Conservation (phyloP, 352 stramenopile genomes). For the Thalassiosira livingstoniorum region DNA sequence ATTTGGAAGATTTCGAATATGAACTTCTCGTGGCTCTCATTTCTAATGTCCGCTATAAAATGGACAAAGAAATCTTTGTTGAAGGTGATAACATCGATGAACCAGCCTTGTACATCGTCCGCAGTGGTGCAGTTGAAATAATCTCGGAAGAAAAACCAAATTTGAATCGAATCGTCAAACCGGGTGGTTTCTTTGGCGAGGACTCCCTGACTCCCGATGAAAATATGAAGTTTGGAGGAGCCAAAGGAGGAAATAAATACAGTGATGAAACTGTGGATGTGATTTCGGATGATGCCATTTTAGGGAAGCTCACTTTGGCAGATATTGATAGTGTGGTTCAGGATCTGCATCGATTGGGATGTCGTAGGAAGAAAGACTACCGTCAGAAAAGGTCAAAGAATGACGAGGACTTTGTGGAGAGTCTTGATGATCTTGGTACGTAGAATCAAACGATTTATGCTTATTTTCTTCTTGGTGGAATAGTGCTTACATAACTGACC, state of each 20-base stretch:
- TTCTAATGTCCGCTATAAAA: conserved; percentile 3
- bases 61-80: conserved; percentile 42
- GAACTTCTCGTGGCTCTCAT: conserved; percentile 37
- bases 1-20: conserved; percentile 55
- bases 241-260: conserved; percentile 42
- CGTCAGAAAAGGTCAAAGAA: background rate
- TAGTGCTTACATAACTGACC: too few relatives aligned
- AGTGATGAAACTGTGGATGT: conserved; percentile 23
- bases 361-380: conserved; percentile 34
- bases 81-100: conserved; percentile 50
- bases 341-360: conserved; percentile 39
- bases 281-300: conserved; percentile 21
- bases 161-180: conserved; percentile 28
- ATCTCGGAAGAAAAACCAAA: conserved; percentile 28
- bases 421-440: background rate
- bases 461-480: too few relatives aligned
- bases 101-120: conserved; percentile 54
- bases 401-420: background rate
- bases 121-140: conserved; percentile 27
- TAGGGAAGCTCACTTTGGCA: conserved; percentile 33
- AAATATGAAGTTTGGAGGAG: conserved; percentile 41
- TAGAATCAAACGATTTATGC: too few relatives aligned
- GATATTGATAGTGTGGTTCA: conserved; percentile 42
- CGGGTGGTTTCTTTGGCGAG: conserved; percentile 50
- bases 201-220: conserved; percentile 44